Percentiles rank a stretch among this genome's conserved stretches.
Evolutionary conservation across 768 basidiomycete species (phyloP).

Genomic region (Boletus barrowsii): DNA sequence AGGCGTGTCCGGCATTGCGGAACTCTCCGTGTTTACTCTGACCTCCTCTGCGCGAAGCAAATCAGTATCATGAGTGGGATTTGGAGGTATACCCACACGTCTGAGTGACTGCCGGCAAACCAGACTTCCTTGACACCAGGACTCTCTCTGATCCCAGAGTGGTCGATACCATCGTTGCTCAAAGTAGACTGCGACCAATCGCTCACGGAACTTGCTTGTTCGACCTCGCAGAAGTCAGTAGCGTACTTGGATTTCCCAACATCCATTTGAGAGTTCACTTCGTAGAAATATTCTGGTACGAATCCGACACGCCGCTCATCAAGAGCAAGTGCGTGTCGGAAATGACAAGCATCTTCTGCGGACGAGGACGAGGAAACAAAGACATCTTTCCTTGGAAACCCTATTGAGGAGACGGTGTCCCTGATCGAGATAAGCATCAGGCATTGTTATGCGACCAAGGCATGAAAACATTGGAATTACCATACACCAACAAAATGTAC

Average conservation of each 20-base stretch:
- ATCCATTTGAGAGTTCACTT: slow-evolving; percentile 19
- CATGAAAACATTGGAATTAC: slow-evolving; percentile 9
- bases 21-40: neutral
- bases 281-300: slow-evolving; percentile 13
- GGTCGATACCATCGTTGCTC: too few relatives aligned
- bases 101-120: slow-evolving; percentile 9
- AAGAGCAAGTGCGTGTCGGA: slow-evolving; percentile 6
- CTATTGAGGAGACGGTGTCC: slow-evolving; percentile 8
- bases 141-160: neutral
- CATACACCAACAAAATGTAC: slow-evolving; percentile 37
- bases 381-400: neutral
- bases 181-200: too few relatives aligned
- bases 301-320: slow-evolving; percentile 7
- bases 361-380: neutral
- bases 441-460: neutral
- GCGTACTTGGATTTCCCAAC: slow-evolving; percentile 8
- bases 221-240: too few relatives aligned
- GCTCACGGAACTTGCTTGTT: too few relatives aligned
- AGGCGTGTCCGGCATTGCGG: slow-evolving; percentile 1
- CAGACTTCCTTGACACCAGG: slow-evolving; percentile 12
- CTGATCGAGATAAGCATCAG: neutral
- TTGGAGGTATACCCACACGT: slow-evolving; percentile 4
- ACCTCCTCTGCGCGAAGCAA: slow-evolving; percentile 1
- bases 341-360: neutral
- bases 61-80: neutral